Evolutionary conservation across 371 early-diverging fungal genomes (phyloP).

Genomic region (Mucor indicus): DNA sequence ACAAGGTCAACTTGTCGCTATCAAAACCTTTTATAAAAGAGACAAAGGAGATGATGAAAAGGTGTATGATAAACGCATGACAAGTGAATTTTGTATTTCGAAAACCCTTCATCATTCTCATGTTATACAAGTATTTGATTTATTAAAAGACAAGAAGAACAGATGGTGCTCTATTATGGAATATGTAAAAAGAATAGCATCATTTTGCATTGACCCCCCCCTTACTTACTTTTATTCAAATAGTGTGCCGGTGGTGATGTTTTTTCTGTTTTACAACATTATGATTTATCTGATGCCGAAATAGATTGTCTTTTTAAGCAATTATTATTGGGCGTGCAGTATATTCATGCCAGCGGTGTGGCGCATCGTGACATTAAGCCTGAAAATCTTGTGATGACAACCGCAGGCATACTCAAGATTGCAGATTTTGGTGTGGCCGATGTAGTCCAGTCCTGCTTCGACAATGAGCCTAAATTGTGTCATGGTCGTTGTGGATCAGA

Average conservation of each 20-base stretch:
- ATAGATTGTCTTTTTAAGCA: slow-evolving; percentile 74
- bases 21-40: slow-evolving; percentile 55
- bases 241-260: slow-evolving; percentile 63
- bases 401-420: slow-evolving; percentile 80
- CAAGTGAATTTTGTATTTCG: slow-evolving; percentile 71
- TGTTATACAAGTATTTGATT: slow-evolving; percentile 68
- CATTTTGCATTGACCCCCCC: not conserved
- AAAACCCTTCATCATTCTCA: slow-evolving; percentile 59
- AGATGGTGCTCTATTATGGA: slow-evolving; percentile 63
- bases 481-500: slow-evolving; percentile 79
- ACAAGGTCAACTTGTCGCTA: slow-evolving; percentile 8
- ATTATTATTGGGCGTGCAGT: slow-evolving; percentile 89
- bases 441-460: slow-evolving; percentile 85
- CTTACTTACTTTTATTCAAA: slow-evolving; percentile 1
- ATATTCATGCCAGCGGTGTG: slow-evolving; percentile 94
- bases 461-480: slow-evolving; percentile 57
- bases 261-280: slow-evolving; percentile 44
- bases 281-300: slow-evolving; percentile 37
- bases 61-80: slow-evolving; percentile 63
- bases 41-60: slow-evolving; percentile 40
- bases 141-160: slow-evolving; percentile 52
- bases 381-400: slow-evolving; percentile 90
- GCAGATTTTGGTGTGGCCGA: slow-evolving; percentile 96
- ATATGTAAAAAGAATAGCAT: slow-evolving; percentile 31
- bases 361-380: slow-evolving; percentile 83